These are phyloP conservation scores for Petasospora fabianii DNA, from an alignment of 1,139 yeast species.

Conservation along the genomic window DNA sequence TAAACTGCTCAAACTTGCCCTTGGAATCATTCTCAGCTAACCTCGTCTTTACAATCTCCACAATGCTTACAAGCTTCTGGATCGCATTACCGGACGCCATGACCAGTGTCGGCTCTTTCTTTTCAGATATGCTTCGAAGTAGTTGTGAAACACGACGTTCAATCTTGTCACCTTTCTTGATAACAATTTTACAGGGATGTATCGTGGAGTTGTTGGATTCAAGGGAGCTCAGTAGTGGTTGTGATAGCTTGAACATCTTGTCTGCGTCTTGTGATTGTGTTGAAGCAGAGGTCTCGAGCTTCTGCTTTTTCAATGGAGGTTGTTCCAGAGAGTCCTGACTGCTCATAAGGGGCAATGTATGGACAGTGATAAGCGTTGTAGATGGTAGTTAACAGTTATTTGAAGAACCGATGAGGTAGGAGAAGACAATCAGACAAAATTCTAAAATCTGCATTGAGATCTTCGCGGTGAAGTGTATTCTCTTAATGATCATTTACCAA, in stretches of 20 bases:
- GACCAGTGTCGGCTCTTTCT: constrained; percentile 9
- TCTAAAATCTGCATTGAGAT: too few species aligned
- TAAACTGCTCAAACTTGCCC: constrained; percentile 22
- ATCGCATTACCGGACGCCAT: constrained; percentile 24
- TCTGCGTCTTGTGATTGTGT: too few species aligned
- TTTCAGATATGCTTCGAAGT: constrained; percentile 1
- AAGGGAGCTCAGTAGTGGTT: not conserved
- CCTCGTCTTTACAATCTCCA: constrained; percentile 23
- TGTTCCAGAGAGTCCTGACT: constrained; percentile 4
- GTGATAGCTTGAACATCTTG: constrained; percentile 5
- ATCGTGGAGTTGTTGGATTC: not conserved
- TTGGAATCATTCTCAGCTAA: constrained; percentile 7
- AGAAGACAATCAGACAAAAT: too few species aligned
- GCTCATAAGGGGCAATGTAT: not conserved
- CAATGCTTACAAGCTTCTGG: constrained; percentile 22
- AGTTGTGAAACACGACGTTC: constrained; percentile 9
- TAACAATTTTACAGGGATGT: constrained; percentile 1
- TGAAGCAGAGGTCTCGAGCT: not conserved
- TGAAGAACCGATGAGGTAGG: too few species aligned
- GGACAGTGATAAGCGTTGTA: too few species aligned
- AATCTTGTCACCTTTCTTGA: constrained; percentile 13
- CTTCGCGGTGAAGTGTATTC: too few species aligned
- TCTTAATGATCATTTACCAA: too few species aligned
- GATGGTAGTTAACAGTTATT: too few species aligned
- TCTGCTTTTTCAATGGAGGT: constrained; percentile 10